phyloP scores from a whole-genome alignment of 371 early-diverging fungal species.

The Mortierella sp. region DNA sequence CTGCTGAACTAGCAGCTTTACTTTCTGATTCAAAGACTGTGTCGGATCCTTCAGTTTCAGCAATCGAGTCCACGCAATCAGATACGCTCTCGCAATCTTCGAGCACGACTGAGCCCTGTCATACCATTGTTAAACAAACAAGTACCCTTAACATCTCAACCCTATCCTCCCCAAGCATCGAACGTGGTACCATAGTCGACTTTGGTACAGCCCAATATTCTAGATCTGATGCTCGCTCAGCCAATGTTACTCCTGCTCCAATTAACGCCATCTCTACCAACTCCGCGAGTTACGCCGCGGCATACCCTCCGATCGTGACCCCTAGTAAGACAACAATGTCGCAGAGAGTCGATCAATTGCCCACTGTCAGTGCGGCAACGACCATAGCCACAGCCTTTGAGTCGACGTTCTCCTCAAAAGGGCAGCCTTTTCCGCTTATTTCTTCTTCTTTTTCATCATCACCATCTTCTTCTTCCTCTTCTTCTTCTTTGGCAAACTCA shows the following conservation, averaged over 20 bases:
- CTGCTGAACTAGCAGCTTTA: conserved; percentile 13
- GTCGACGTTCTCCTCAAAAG: conserved; percentile 8
- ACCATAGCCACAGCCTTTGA: not conserved
- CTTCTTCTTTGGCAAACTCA: not conserved
- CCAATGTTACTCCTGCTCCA: not conserved
- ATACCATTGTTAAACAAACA: not conserved
- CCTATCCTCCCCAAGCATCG: not conserved
- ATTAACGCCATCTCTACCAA: not conserved
- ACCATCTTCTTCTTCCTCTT: not conserved
- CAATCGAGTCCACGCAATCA: not conserved
- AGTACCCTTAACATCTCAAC: not conserved
- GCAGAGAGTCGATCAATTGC: not conserved
- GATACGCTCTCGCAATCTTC: not conserved
- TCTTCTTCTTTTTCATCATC: too few species aligned
- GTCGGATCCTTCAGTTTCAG: not conserved
- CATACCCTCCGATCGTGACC: not conserved
- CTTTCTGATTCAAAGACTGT: conserved; percentile 1
- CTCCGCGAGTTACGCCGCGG: not conserved
- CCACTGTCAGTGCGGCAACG: not conserved
- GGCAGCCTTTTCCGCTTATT: not conserved
- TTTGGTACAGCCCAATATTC: not conserved
- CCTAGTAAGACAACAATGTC: not conserved
- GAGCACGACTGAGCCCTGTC: not conserved
- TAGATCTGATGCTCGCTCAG: not conserved
- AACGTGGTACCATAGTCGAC: not conserved